Evolutionary conservation across 1,139 yeast species (phyloP).

Genomic region (Zygoascus hellenicus): DNA sequence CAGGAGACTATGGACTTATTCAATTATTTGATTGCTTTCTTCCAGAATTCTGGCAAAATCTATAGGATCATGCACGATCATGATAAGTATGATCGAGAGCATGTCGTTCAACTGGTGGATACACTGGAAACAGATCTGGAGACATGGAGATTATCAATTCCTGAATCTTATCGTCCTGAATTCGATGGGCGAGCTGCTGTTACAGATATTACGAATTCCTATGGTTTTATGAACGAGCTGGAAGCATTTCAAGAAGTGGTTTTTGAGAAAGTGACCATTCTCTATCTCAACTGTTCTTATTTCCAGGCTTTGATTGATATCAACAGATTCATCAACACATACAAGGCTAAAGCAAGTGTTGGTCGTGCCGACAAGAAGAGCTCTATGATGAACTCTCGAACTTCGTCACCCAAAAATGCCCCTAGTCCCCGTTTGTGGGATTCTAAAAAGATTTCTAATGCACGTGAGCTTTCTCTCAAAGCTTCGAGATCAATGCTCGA

Average conservation of each 20-base stretch:
- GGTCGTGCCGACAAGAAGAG: background rate
- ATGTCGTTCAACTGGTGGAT: conserved; percentile 26
- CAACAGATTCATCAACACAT: conserved; percentile 28
- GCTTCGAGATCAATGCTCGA: conserved; percentile 23
- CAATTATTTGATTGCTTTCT: conserved; percentile 29
- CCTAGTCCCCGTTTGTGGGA: background rate
- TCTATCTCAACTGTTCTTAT: conserved; percentile 22
- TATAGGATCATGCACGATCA: background rate
- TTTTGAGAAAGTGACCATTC: conserved; percentile 9
- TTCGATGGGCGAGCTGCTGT: background rate
- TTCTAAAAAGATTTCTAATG: background rate
- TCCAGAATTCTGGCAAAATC: conserved; percentile 21
- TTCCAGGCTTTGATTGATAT: conserved; percentile 25
- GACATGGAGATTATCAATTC: conserved; percentile 29
- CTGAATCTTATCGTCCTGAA: conserved; percentile 24
- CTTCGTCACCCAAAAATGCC: background rate
- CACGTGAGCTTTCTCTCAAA: conserved; percentile 21
- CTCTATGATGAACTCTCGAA: background rate
- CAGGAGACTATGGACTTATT: conserved; percentile 17
- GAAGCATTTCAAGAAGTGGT: conserved; percentile 6
- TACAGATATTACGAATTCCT: background rate
- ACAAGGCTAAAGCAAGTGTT: conserved; percentile 21
- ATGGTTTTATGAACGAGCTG: background rate
- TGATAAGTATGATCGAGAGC: conserved; percentile 17
- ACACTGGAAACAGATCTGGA: conserved; percentile 31